These are phyloP conservation scores for Talaromyces sp. DNA, from an alignment of 2,329 filamentous ascomycete genomes.

Conservation along the genomic window DNA sequence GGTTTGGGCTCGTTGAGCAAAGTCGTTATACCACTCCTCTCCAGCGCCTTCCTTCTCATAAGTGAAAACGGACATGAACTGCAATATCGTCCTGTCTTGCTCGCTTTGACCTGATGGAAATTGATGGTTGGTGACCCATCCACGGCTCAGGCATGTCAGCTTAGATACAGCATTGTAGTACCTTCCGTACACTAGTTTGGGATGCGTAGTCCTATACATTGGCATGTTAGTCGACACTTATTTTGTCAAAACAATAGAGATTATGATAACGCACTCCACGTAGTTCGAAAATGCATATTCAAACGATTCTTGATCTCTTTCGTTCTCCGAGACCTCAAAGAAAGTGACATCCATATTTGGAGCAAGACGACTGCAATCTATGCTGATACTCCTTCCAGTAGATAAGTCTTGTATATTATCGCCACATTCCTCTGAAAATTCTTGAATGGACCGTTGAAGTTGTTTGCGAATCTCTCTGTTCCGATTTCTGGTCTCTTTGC, in stretches of 20 bases:
- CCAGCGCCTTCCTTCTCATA: conserved; percentile 11
- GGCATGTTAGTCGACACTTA: neutral
- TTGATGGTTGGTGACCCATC: conserved; percentile 11
- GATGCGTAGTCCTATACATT: conserved; percentile 4
- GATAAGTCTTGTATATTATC: conserved; percentile 4
- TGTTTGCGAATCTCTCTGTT: neutral
- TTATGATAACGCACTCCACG: neutral
- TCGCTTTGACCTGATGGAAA: conserved; percentile 5
- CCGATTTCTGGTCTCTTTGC: neutral
- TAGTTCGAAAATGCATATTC: conserved; percentile 6
- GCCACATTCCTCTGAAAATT: conserved; percentile 12
- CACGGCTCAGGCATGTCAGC: conserved; percentile 1
- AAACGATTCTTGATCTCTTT: conserved; percentile 8
- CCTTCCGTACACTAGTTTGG: neutral
- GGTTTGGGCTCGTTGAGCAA: conserved; percentile 16
- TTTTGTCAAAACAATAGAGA: neutral
- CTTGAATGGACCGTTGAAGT: conserved; percentile 5
- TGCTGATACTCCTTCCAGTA: neutral
- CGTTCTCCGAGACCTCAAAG: conserved; percentile 11
- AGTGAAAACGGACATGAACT: neutral
- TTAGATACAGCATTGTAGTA: conserved; percentile 1
- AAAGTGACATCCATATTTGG: conserved; percentile 3
- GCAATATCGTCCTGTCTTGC: conserved; percentile 3
- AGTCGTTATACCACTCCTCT: conserved; percentile 13
- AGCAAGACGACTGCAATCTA: neutral